Base-by-base conservation (phyloP, 2,329 filamentous ascomycete species). In the Colletotrichum sublineola region DNA sequence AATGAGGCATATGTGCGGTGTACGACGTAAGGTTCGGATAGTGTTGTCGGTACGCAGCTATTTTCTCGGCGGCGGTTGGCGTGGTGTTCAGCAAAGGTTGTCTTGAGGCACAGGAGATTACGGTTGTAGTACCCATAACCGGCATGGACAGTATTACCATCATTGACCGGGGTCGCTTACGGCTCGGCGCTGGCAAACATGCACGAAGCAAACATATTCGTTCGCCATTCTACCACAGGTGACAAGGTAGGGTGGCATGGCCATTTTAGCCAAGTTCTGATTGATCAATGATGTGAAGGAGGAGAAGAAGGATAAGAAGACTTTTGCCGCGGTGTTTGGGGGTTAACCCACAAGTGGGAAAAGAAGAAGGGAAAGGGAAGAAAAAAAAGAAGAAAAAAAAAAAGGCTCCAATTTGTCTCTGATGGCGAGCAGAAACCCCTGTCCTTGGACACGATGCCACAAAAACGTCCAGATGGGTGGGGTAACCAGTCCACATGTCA, bases 361-460 rank as follows among this genome's bases (percentile, higher is more conserved):
- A 24, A 24, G 24, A 24, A 24, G 24, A 24, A 24, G 24, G 24
- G 24, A 24, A 24, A 24, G 24, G 24, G 24, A 11, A 11, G 38
- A 2, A 11, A 11, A 40, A 40, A 11, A n/a, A 3, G n/a, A n/a
- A n/a, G n/a, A n/a, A 46, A 44, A 44, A 6, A 44, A 44, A 44
- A 44, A 46, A 33, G 18, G 61, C 53, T 15, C 61, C 44, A 33
- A 36, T 42, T 42, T 63, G 38, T 64, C 48, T 64, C 38, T 63
- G 48, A 63, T 64, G 62, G 36, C 62, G 38, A 55, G n/a, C 62
- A 50, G 15, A 24, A 57, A 15, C 44, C 57, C 46, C 42, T 33
- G 14, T 48, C 36, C 61, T 48, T 53, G 31, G 9, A 53, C 18
- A 53, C 18, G 48, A 40, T 7, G 46, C 46, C 46, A 36, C 24